A percentile compares a stretch with the other conserved stretches of the same genome.
phyloP scores from a whole-genome alignment of 116 monocot genomes.

The Dioscorea cayenensis region DNA sequence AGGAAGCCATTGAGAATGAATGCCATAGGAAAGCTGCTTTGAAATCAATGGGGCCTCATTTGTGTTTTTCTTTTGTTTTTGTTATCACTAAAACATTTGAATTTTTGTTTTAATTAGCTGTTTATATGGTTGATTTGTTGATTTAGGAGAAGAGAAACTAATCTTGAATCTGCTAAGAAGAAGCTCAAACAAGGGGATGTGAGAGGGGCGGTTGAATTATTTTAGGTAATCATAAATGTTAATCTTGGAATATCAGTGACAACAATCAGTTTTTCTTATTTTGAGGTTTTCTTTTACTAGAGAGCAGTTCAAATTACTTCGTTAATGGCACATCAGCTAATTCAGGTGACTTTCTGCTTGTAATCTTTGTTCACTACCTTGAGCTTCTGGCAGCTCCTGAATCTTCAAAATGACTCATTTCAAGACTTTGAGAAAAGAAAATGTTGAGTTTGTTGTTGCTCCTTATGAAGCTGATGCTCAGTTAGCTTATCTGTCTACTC shows the following conservation, averaged over 20 bases:
- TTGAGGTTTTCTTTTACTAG: slow-evolving; percentile 20
- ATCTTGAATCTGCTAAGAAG: slow-evolving; percentile 56
- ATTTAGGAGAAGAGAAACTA: slow-evolving; percentile 57
- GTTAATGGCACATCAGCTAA: slow-evolving; percentile 69
- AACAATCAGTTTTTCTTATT: background rate
- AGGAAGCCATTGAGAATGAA: slow-evolving; percentile 47
- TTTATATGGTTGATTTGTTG: background rate
- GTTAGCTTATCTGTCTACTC: slow-evolving; percentile 63
- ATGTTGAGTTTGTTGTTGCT: slow-evolving; percentile 72
- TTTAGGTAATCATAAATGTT: slow-evolving; percentile 33
- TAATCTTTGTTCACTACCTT: background rate
- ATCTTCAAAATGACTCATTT: background rate
- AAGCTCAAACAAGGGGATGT: slow-evolving; percentile 52
- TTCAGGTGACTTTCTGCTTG: slow-evolving; percentile 44
- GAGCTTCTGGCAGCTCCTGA: background rate
- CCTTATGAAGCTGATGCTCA: slow-evolving; percentile 98
- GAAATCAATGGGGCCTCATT: background rate
- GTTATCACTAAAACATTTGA: too few species aligned
- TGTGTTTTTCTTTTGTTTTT: too few species aligned
- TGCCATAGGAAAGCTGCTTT: slow-evolving; percentile 33
- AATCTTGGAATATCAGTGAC: background rate
- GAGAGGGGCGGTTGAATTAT: slow-evolving; percentile 49
- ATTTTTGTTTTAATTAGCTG: too few species aligned
- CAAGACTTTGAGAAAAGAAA: slow-evolving; percentile 62
- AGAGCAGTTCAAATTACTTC: slow-evolving; percentile 76